Conservation (phyloP, 495 filamentous ascomycete genomes). For the Podospora anserina region DNA sequence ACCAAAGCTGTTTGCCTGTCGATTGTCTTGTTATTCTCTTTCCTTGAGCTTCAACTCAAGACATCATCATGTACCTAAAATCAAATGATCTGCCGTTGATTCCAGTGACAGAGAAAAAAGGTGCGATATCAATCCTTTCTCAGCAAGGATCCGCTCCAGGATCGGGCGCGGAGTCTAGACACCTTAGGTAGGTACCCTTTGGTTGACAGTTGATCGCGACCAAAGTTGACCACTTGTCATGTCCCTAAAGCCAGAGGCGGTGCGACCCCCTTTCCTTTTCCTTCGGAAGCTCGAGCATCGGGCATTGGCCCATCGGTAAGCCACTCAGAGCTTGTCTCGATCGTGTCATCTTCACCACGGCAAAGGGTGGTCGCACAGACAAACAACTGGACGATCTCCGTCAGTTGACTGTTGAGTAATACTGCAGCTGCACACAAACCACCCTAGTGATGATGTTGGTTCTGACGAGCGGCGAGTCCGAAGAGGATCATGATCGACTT, state of each 20-base stretch:
- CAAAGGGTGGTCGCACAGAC: neutral
- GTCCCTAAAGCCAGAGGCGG: neutral
- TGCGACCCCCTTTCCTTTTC: neutral
- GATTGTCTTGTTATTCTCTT: too few relatives aligned
- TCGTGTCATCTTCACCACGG: neutral
- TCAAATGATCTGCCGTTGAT: too few relatives aligned
- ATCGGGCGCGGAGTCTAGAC: neutral
- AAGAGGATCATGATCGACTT: neutral
- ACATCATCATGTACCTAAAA: too few relatives aligned
- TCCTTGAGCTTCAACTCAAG: too few relatives aligned
- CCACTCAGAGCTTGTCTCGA: neutral
- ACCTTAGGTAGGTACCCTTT: neutral
- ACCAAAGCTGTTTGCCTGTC: too few relatives aligned
- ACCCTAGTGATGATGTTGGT: neutral
- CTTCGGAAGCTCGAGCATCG: neutral
- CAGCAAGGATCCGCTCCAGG: neutral
- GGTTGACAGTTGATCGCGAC: neutral
- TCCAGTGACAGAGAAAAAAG: neutral
- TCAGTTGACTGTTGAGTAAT: neutral
- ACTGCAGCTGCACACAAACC: neutral
- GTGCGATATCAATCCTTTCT: neutral
- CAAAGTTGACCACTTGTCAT: neutral
- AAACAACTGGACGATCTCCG: neutral
- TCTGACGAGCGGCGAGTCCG: neutral
- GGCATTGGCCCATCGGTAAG: neutral